phyloP scores from a whole-genome alignment of 2,329 filamentous ascomycete genomes.

The Aspergillus jensenii region DNA sequence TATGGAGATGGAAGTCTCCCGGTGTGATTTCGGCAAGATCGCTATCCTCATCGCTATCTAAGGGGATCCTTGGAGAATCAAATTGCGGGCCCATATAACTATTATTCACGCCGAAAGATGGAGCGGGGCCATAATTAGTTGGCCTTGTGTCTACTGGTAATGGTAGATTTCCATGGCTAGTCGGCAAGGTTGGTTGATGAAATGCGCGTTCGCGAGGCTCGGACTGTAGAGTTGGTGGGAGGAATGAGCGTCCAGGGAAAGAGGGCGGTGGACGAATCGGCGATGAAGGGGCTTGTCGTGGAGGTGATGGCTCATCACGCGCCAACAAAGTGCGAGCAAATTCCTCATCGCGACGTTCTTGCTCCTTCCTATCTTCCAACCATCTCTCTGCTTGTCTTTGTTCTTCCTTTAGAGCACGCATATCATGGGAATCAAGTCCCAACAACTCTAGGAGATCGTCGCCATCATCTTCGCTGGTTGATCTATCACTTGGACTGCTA shows the following conservation, averaged over 20 bases:
- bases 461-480: constrained; percentile 2
- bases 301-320: constrained; percentile 20
- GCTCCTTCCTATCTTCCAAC: constrained; percentile 29
- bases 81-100: background rate
- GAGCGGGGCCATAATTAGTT: background rate
- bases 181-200: background rate
- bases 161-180: background rate
- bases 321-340: constrained; percentile 39
- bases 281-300: constrained; percentile 3
- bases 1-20: constrained; percentile 18
- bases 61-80: background rate
- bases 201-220: too few species aligned
- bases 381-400: constrained; percentile 32
- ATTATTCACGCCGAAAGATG: background rate
- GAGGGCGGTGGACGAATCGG: constrained; percentile 6
- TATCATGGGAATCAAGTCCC: constrained; percentile 25
- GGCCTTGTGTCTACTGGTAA: background rate
- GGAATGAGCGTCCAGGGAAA: constrained; percentile 1
- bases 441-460: constrained; percentile 25
- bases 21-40: constrained; percentile 35
- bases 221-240: background rate
- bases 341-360: constrained; percentile 39
- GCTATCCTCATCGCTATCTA: constrained; percentile 28
- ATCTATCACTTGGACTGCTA: background rate
- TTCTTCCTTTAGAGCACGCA: constrained; percentile 30